phyloP scores from a whole-genome alignment of 129 eudicot genomes.

The Solidago caesia region DNA sequence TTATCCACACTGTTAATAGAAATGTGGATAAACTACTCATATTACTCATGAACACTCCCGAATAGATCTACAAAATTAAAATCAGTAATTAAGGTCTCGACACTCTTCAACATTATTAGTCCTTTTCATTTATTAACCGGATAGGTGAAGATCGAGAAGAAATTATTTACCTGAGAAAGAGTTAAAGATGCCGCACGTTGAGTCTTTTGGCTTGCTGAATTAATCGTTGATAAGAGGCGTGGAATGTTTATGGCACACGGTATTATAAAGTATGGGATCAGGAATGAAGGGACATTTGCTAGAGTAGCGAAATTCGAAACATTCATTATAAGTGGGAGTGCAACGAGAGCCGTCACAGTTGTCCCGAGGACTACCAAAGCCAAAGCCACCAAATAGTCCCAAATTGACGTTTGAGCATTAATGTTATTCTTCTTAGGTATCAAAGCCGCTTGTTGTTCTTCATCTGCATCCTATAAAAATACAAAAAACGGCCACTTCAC shows the following conservation, averaged over 20 bases:
- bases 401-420: conserved; percentile 20
- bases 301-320: conserved; percentile 43
- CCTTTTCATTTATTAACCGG: background rate
- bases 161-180: conserved; percentile 49
- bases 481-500: background rate
- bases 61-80: conserved; percentile 45
- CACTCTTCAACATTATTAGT: background rate
- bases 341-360: conserved; percentile 33
- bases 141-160: background rate
- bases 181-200: conserved; percentile 52
- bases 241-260: conserved; percentile 57
- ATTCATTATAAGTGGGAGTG: conserved; percentile 46
- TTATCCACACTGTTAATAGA: conserved; percentile 46
- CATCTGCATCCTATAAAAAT: conserved; percentile 30
- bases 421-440: conserved; percentile 8
- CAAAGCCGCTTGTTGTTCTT: conserved; percentile 44
- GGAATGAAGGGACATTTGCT: conserved; percentile 55
- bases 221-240: conserved; percentile 38
- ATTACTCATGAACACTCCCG: conserved; percentile 67
- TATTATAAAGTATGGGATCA: conserved; percentile 52
- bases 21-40: conserved; percentile 52
- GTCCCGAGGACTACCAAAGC: conserved; percentile 46
- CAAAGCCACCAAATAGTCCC: conserved; percentile 41
- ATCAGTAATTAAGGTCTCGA: background rate
- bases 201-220: conserved; percentile 53